Evolutionary conservation across 2,329 filamentous ascomycete genomes (phyloP).

Genomic region (Colletotrichum somersetense): DNA sequence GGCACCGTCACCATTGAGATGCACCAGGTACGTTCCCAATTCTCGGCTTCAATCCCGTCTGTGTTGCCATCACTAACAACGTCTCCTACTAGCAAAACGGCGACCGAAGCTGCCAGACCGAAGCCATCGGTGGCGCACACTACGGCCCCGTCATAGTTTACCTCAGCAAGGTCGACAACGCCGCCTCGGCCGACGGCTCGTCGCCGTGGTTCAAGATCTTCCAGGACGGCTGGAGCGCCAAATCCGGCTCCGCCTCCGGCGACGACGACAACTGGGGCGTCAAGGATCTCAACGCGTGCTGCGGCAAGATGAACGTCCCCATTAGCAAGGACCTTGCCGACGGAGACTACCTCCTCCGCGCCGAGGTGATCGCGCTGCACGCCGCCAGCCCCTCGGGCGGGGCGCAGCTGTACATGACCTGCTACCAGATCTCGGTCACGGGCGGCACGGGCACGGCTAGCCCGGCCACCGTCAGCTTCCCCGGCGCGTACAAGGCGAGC

Average conservation of each 20-base stretch:
- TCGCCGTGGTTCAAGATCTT: conserved; percentile 67
- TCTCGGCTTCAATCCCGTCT: accelerated
- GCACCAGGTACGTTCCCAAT: conserved; percentile 57
- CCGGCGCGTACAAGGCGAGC: conserved; percentile 57
- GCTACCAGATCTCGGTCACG: conserved; percentile 52
- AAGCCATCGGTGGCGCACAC: conserved; percentile 67
- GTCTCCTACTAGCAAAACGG: conserved; percentile 54
- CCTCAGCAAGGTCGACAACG: conserved; percentile 62
- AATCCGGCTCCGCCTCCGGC: conserved; percentile 53
- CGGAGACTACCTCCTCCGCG: conserved; percentile 61
- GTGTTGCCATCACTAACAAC: conserved; percentile 28
- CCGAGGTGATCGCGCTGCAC: conserved; percentile 64
- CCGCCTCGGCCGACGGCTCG: conserved; percentile 58
- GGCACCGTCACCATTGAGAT: conserved; percentile 67
- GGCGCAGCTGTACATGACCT: conserved; percentile 56
- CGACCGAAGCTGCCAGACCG: conserved; percentile 59
- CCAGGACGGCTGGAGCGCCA: conserved; percentile 57
- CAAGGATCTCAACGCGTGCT: conserved; percentile 55
- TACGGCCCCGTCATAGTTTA: conserved; percentile 67
- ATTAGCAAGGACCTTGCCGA: conserved; percentile 50
- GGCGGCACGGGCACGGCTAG: conserved; percentile 46
- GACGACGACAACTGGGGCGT: conserved; percentile 60
- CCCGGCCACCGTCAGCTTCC: conserved; percentile 53
- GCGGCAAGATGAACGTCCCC: conserved; percentile 57
- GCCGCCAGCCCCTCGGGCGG: conserved; percentile 51